Conservation (phyloP, 176 grass and related monocot species). For the maize (Zea mays) region Zm-B73-REFERENCE-NAM-5.0 NC_050099.1:5386501-5387000, state of each 20-base stretch:
- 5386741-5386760: slow-evolving; percentile 74
- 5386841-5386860: slow-evolving; percentile 82
- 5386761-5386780: slow-evolving; percentile 57
- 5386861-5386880: slow-evolving; percentile 36
- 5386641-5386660: slow-evolving; percentile 79
- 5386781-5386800: slow-evolving; percentile 73
- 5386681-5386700: slow-evolving; percentile 76
- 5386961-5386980: not conserved
- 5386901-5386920: slow-evolving; percentile 31
- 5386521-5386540: slow-evolving; percentile 82
- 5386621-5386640: slow-evolving; percentile 83
- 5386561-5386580: slow-evolving; percentile 64
- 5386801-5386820: slow-evolving; percentile 86
- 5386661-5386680: slow-evolving; percentile 91
- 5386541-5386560: slow-evolving; percentile 89
- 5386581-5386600: slow-evolving; percentile 71
- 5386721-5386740: slow-evolving; percentile 66
- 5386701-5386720: slow-evolving; percentile 85
- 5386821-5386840: slow-evolving; percentile 84
- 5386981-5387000: not conserved
- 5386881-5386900: slow-evolving; percentile 25
- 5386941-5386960: slow-evolving; percentile 6
- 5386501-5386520: slow-evolving; percentile 76
- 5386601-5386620: slow-evolving; percentile 88
- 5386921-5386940: slow-evolving; percentile 30